A percentile compares a stretch with the other conserved stretches of the same genome.
Evolutionary conservation across 768 basidiomycete species (phyloP).

Genomic region (Cystofilobasidium bisporidii): DNA sequence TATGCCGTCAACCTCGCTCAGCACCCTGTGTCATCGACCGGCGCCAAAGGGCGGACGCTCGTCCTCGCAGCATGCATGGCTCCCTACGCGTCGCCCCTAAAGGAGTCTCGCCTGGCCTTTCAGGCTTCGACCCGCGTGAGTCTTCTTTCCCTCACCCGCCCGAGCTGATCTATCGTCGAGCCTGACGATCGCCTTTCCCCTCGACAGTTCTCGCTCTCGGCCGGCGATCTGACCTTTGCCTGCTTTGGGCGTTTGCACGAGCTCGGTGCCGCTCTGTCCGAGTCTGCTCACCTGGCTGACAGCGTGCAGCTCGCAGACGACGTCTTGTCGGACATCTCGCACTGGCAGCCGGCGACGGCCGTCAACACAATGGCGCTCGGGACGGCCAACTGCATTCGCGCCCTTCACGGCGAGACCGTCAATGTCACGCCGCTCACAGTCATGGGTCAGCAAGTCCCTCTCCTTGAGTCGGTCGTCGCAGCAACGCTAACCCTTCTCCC

Average conservation of each 20-base stretch:
- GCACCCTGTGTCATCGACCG: not conserved
- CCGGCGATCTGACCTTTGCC: not conserved
- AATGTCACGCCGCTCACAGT: constrained; percentile 46
- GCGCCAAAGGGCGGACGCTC: not conserved
- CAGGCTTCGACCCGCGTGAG: constrained; percentile 35
- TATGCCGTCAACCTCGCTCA: not conserved
- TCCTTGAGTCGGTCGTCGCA: too few relatives aligned
- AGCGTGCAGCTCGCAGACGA: constrained; percentile 26
- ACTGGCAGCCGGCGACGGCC: constrained; percentile 50
- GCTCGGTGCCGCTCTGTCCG: not conserved
- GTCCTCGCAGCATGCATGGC: not conserved
- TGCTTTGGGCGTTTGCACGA: not conserved
- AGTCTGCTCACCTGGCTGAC: constrained; percentile 14
- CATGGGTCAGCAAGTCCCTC: too few relatives aligned
- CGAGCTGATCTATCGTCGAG: not conserved
- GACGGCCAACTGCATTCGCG: constrained; percentile 54
- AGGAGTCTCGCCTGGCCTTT: not conserved
- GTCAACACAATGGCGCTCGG: constrained; percentile 49
- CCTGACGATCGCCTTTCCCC: not conserved
- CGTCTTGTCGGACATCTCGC: constrained; percentile 17
- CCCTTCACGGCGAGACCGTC: constrained; percentile 54
- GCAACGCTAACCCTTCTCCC: too few relatives aligned
- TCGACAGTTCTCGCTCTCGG: not conserved
- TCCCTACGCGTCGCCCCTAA: not conserved
- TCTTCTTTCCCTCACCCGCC: not conserved